Evolutionary conservation across 2,329 filamentous ascomycete species (phyloP).

Genomic region (Hirsutella thompsonii): DNA sequence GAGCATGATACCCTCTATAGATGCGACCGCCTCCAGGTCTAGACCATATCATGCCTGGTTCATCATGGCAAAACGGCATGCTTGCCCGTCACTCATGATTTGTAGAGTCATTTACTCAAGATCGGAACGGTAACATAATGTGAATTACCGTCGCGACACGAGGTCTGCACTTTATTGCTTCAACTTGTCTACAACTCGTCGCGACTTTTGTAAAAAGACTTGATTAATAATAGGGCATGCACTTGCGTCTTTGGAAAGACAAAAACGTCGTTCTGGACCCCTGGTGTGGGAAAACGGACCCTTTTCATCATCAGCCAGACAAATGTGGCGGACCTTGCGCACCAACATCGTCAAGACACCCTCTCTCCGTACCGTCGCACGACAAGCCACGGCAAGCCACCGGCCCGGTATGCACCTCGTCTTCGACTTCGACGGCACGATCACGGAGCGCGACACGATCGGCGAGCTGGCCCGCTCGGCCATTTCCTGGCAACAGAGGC

Average conservation of each 20-base stretch:
- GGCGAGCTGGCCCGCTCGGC: conserved; percentile 30
- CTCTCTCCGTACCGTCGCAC: not conserved
- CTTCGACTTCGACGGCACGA: conserved; percentile 48
- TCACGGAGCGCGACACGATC: conserved; percentile 42
- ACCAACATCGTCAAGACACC: not conserved
- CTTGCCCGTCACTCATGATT: not conserved
- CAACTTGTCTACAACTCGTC: too few relatives aligned
- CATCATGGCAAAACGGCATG: not conserved
- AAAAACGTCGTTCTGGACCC: too few relatives aligned
- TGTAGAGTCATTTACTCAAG: too few relatives aligned
- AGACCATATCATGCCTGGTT: conserved; percentile 1
- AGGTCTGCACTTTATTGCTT: too few relatives aligned
- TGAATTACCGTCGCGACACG: too few relatives aligned
- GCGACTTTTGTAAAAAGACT: too few relatives aligned
- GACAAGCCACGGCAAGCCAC: not conserved
- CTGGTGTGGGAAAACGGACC: too few relatives aligned
- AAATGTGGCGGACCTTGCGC: not conserved
- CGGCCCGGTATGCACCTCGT: conserved; percentile 27
- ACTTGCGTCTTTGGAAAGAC: too few relatives aligned
- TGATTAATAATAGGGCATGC: too few relatives aligned
- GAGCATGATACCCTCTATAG: conserved; percentile 16
- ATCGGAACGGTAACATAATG: too few relatives aligned
- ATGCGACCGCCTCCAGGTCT: conserved; percentile 4
- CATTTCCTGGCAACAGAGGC: conserved; percentile 14
- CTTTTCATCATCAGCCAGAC: not conserved